Base-by-base conservation (phyloP, 768 basidiomycete genomes). In the Russula abietina region DNA sequence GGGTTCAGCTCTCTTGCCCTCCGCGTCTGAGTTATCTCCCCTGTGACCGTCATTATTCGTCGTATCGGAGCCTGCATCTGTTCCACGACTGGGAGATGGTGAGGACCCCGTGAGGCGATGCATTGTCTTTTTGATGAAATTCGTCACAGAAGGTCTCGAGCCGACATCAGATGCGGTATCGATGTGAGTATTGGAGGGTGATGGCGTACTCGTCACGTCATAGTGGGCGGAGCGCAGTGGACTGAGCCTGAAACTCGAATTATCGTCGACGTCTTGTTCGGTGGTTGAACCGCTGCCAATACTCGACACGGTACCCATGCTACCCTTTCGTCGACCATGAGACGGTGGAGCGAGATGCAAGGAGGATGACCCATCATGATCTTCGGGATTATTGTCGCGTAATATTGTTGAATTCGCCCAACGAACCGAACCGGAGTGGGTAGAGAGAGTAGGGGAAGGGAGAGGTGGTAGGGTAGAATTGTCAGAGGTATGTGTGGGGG, bases 261-360 rank as follows among this genome's bases (percentile, higher is more conserved):
- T n/a, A n/a, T n/a, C n/a, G n/a, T n/a, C n/a, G n/a, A n/a, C n/a
- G n/a, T n/a, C n/a, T n/a, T n/a, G n/a, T n/a, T n/a, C n/a, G n/a
- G n/a, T n/a, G n/a, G n/a, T n/a, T n/a, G n/a, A n/a, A n/a, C n/a
- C n/a, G n/a, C n/a, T 81, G 17, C 72, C 76, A n/a, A 75, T 77
- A 55, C 81, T 84, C 0, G 76, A 70, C 53, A 78, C 76, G 1
- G 86, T 87, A n/a, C 82, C 79, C 49, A 74, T 77, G 69, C 87
- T 89, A 4, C 75, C 70, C 67, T 83, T 86, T 33, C 88, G 79
- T 45, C 73, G 74, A 68, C 69, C 59, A 9, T 66, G 66, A 3
- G 61, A 60, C 26, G 72, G 70, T 48, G 76, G 74, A 5, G 79
- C 73, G 19, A 89, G 73, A 17, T 76, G 71, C 3, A 85, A 75